These are phyloP conservation scores for Xylariaceae sp. DNA, from an alignment of 2,329 filamentous ascomycete genomes.

Conservation along the genomic window DNA sequence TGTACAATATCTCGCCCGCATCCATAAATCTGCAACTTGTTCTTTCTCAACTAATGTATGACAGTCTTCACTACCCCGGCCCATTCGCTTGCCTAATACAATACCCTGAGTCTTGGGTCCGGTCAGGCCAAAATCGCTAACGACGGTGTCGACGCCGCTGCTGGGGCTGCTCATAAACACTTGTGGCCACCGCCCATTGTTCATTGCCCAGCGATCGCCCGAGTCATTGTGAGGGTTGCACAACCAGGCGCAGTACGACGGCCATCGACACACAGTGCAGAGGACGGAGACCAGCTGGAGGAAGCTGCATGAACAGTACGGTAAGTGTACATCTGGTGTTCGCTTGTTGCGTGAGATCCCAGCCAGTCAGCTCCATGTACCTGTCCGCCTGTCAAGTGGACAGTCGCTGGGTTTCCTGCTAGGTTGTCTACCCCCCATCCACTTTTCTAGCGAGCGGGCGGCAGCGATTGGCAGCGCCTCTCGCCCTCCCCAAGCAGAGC, in stretches of 20 bases:
- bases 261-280: conserved; percentile 17
- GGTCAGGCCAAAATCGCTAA: no score
- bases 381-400: conserved; percentile 20
- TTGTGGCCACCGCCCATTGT: conserved; percentile 4
- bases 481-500: conserved; percentile 26
- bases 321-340: conserved; percentile 22
- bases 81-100: no score
- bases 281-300: conserved; percentile 9
- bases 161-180: conserved; percentile 13
- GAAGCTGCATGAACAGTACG: conserved; percentile 15
- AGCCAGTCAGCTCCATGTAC: conserved; percentile 24
- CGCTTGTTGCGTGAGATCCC: conserved; percentile 16
- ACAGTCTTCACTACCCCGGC: no score
- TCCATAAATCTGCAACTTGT: no score
- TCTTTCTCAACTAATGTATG: no score
- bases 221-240: conserved; percentile 12
- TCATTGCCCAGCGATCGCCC: conserved; percentile 1
- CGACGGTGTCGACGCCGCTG: neutral
- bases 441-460: conserved; percentile 13
- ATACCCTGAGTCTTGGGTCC: no score
- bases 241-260: conserved; percentile 17
- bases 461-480: no score
- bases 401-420: conserved; percentile 14
- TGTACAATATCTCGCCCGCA: no score
- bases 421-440: conserved; percentile 19